Conservation (phyloP, 257 asterid species). For the Solanum pinnatisectum region DNA sequence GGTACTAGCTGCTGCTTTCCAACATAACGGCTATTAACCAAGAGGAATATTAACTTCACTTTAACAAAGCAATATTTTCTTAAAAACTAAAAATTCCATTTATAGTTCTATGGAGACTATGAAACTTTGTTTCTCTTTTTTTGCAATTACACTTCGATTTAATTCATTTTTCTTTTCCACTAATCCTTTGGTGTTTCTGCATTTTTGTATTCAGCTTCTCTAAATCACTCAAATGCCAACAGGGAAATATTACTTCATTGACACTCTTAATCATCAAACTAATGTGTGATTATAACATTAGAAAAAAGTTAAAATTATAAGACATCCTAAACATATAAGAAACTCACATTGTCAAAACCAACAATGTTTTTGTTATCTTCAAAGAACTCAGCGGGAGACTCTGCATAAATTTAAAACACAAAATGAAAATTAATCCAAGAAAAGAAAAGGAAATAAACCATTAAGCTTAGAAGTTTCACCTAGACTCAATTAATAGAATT, state of each 20-base stretch:
- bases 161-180: neutral
- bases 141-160: neutral
- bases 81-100: too few species aligned
- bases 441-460: neutral
- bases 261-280: too few species aligned
- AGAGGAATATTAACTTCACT: neutral
- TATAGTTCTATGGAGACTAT: neutral
- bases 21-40: neutral
- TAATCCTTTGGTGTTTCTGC: neutral
- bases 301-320: neutral
- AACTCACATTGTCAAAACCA: conserved; percentile 76
- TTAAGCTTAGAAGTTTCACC: neutral
- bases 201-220: neutral
- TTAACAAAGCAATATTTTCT: neutral
- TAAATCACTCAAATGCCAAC: neutral
- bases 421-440: neutral
- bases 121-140: neutral
- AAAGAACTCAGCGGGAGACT: conserved; percentile 89
- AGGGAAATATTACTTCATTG: too few species aligned
- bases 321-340: neutral
- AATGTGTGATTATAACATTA: too few species aligned
- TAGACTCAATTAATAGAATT: neutral
- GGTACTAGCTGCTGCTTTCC: neutral
- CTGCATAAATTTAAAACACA: conserved; percentile 25
- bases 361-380: conserved; percentile 92